Percentiles rank a stretch among this genome's conserved stretches.
Evolutionary conservation across 2,329 filamentous ascomycete species (phyloP).

Genomic region (Venturia effusa): DNA sequence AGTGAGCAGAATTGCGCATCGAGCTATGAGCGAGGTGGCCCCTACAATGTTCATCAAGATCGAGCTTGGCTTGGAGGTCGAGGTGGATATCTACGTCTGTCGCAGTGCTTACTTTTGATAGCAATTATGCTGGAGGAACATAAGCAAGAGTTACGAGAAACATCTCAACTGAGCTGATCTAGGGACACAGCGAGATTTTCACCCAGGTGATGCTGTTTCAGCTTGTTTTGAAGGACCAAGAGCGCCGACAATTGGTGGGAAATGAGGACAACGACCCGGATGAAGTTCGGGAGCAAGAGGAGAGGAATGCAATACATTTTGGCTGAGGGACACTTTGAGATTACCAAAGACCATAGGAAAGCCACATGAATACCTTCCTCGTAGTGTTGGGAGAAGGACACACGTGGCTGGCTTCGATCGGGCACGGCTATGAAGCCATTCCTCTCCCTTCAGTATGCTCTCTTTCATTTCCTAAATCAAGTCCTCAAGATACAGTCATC

Average conservation of each 20-base stretch:
- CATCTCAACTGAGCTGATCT: neutral
- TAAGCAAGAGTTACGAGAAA: neutral
- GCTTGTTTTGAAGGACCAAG: neutral
- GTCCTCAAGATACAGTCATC: neutral
- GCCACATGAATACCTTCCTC: no score
- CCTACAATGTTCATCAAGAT: conserved; percentile 1
- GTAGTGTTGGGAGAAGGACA: neutral
- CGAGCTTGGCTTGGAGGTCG: neutral
- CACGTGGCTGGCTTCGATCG: neutral
- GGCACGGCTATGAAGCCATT: neutral
- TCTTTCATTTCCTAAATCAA: neutral
- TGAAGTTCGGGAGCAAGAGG: neutral
- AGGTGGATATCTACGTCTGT: neutral
- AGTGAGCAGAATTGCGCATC: neutral
- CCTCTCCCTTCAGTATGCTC: neutral
- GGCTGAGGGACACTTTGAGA: neutral
- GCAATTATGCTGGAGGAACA: neutral
- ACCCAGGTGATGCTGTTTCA: neutral
- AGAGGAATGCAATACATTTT: neutral
- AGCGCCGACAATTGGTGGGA: neutral
- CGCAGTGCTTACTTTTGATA: neutral
- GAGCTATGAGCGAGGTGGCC: neutral
- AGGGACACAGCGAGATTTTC: neutral
- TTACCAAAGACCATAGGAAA: neutral
- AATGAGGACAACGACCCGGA: neutral